A percentile compares a stretch with the other conserved stretches of the same genome.
phyloP scores from a whole-genome alignment of 768 basidiomycete genomes.

The Panellus pusillus region DNA sequence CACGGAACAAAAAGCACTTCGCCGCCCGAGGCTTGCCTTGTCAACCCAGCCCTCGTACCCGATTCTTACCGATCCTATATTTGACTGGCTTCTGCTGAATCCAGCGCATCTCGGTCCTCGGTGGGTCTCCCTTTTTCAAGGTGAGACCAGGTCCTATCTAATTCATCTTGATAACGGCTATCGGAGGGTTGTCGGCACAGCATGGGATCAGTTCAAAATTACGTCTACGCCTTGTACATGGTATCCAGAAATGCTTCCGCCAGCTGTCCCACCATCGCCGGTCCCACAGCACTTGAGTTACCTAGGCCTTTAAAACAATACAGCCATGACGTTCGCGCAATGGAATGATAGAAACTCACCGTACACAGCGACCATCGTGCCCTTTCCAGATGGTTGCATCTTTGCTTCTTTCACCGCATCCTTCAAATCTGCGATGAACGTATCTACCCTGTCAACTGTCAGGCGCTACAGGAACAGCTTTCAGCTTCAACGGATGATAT shows the following conservation, averaged over 20 bases:
- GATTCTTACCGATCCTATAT: no score
- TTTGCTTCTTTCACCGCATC: constrained; percentile 75
- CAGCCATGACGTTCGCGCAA: background rate
- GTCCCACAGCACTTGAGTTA: constrained; percentile 79
- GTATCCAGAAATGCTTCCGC: constrained; percentile 82
- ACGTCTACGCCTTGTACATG: constrained; percentile 68
- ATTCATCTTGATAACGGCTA: no score
- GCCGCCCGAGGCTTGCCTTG: no score
- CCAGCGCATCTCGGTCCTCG: no score
- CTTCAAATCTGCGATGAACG: constrained; percentile 82
- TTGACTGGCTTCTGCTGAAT: no score
- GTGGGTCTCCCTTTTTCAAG: no score
- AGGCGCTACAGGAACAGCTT: constrained; percentile 51
- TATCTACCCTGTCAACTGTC: constrained; percentile 74
- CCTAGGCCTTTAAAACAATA: constrained; percentile 59
- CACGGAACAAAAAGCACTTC: no score
- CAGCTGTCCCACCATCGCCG: constrained; percentile 73
- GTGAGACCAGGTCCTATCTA: no score
- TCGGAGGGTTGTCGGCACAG: no score
- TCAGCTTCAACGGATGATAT: constrained; percentile 3
- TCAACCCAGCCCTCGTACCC: no score
- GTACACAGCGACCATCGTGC: constrained; percentile 89
- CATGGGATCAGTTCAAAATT: background rate
- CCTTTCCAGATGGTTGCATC: constrained; percentile 62
- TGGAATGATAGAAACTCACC: constrained; percentile 50